These are phyloP conservation scores for Russula emetica DNA, from an alignment of 768 basidiomycete genomes.

Conservation along the genomic window DNA sequence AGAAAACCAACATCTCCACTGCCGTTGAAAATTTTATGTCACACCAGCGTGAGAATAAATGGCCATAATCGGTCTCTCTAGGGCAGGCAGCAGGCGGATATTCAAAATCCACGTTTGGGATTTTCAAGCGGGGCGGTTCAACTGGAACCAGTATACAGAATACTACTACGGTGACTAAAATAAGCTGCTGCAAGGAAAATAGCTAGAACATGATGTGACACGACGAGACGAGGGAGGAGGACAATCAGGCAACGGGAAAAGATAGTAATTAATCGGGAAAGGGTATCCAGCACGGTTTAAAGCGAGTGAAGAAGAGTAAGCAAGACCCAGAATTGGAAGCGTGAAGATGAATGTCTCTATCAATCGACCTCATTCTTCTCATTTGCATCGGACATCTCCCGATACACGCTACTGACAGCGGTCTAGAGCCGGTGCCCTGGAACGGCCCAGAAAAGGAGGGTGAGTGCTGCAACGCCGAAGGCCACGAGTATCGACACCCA, in stretches of 20 bases:
- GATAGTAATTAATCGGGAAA: conserved; percentile 1
- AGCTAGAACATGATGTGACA: conserved; percentile 16
- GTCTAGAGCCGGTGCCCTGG: conserved; percentile 82
- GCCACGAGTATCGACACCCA: conserved; percentile 85
- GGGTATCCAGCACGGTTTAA: conserved; percentile 21
- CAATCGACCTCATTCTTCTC: conserved; percentile 5
- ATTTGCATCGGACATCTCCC: conserved; percentile 5
- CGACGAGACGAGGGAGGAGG: conserved; percentile 1
- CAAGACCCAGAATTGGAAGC: conserved; percentile 4
- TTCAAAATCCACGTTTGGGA: too few relatives aligned
- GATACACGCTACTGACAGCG: not conserved
- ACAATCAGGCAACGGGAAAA: conserved; percentile 6
- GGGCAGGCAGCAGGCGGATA: conserved; percentile 1
- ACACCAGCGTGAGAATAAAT: not conserved
- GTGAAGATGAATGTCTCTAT: conserved; percentile 3
- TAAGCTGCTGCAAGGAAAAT: conserved; percentile 16
- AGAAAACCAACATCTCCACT: conserved; percentile 25
- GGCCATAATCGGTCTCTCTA: conserved; percentile 8
- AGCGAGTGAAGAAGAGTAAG: not conserved
- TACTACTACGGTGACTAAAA: conserved; percentile 20
- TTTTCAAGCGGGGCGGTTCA: not conserved
- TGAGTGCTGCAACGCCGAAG: conserved; percentile 70
- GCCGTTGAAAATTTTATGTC: not conserved
- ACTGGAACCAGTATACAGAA: conserved; percentile 15
- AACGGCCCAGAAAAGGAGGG: conserved; percentile 93